Base-by-base conservation (phyloP, 306 rosid species). In the Hippophae tibetana region DNA sequence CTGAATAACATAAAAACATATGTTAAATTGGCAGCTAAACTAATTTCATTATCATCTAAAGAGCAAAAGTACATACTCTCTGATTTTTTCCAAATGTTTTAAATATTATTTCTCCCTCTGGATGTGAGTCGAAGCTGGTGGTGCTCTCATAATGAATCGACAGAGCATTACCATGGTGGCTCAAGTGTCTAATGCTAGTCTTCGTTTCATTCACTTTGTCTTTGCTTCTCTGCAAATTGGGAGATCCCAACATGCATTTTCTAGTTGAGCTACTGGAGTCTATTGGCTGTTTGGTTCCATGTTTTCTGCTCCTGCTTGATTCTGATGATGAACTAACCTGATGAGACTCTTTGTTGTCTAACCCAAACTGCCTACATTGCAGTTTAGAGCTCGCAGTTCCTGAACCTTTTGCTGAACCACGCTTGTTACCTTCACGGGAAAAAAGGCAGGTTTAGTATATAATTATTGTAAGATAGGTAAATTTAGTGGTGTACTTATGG, bases 381-480 rank as follows among this genome's bases (percentile, higher is more conserved):
- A 65, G 48, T 74, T 86, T 83, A 6, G 95, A 89, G 84, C 95
- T 85, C n/a, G 66, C 66, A 13, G 69, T 56, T 56, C 69, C 76
- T 57, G 76, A 58, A 56, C 58, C 71, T 63, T 53, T 65, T 40
- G 74, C 70, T 42, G 77, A 62, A 70, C 58, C 70, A 14, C 45
- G 58, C 9, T 63, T 60, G 54, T 66, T 72, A 65, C 72, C 82
- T 67, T 62, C 81, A 47, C 55, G 23, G 23, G 1, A 18, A 18
- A 18, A 18, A 18, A 18, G 23, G 23, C 23, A 18, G 23, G 23
- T 18, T 18, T 18, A 18, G 23, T 18, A 18, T 18, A 18, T 18
- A 18, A 18, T 18, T 18, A 18, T 18, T 18, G 23, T 18, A 18
- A 18, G 23, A 18, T 18, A 18, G 23, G 23, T 18, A 18, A 18